phyloP scores from a whole-genome alignment of 768 basidiomycete species.

The Infundibulicybe gibba region DNA sequence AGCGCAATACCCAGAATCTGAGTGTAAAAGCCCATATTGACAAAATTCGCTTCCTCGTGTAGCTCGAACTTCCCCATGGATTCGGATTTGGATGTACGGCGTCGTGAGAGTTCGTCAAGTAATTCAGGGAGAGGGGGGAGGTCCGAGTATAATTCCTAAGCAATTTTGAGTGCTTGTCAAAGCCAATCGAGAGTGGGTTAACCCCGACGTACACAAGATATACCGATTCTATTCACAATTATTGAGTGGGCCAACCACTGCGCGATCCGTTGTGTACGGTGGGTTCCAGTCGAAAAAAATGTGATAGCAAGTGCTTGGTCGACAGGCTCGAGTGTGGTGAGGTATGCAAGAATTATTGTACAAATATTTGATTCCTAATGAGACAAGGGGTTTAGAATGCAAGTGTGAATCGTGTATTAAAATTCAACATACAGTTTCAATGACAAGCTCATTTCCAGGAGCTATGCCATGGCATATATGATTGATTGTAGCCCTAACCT shows the following conservation, averaged over 20 bases:
- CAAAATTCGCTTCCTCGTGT: slow-evolving; percentile 55
- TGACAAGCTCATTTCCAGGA: slow-evolving; percentile 19
- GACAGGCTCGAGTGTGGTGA: slow-evolving; percentile 34
- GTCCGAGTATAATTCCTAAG: slow-evolving; percentile 35
- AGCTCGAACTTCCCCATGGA: slow-evolving; percentile 46
- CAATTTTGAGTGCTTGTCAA: too few relatives aligned
- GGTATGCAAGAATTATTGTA: slow-evolving; percentile 37
- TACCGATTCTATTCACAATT: slow-evolving; percentile 19
- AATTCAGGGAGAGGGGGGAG: slow-evolving; percentile 51
- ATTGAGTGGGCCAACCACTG: slow-evolving; percentile 53
- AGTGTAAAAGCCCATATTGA: slow-evolving; percentile 52
- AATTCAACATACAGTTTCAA: slow-evolving; percentile 19
- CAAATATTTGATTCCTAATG: slow-evolving; percentile 47
- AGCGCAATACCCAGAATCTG: slow-evolving; percentile 57
- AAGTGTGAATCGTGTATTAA: not conserved
- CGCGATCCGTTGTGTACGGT: slow-evolving; percentile 50
- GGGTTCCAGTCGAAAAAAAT: slow-evolving; percentile 48
- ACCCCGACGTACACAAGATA: too few relatives aligned
- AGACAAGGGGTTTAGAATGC: not conserved
- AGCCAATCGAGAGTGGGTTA: too few relatives aligned
- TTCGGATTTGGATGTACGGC: slow-evolving; percentile 20
- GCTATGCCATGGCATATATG: slow-evolving; percentile 39
- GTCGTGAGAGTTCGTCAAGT: slow-evolving; percentile 41
- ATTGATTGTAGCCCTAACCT: slow-evolving; percentile 46
- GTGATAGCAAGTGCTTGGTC: slow-evolving; percentile 51